Percentiles rank a stretch among this genome's conserved stretches.
phyloP scores from a whole-genome alignment of 2,329 filamentous ascomycete species.

The Colletotrichum sp. region DNA sequence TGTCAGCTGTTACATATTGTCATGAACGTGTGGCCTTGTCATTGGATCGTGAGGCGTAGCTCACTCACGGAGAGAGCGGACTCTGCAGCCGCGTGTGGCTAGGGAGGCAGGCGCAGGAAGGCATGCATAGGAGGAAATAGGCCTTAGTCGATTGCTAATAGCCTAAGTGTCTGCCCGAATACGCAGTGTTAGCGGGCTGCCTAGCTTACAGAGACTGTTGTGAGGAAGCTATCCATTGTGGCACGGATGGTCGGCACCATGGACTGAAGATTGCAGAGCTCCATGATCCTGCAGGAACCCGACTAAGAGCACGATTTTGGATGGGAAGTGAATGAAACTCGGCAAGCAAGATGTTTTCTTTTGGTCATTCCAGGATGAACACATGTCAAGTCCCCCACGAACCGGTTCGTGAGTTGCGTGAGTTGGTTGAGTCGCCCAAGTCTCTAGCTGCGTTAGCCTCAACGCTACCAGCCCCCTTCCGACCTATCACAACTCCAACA shows the following conservation, averaged over 20 bases:
- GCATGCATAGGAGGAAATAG: neutral
- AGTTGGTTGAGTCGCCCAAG: neutral
- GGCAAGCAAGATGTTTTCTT: too few species aligned
- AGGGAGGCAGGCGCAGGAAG: neutral
- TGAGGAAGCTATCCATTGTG: neutral
- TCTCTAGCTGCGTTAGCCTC: conserved; percentile 2
- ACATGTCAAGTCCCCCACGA: neutral
- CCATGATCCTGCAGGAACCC: conserved; percentile 2
- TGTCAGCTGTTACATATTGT: neutral
- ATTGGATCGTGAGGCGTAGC: conserved; percentile 4
- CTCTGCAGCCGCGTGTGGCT: neutral
- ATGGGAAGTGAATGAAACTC: neutral
- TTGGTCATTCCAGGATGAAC: neutral
- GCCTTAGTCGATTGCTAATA: neutral
- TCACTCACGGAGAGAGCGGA: neutral
- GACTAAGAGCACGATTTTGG: neutral
- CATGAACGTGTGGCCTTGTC: neutral
- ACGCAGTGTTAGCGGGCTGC: neutral
- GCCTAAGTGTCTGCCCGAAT: fast-evolving
- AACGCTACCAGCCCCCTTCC: neutral
- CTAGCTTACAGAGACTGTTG: neutral
- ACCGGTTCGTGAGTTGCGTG: neutral
- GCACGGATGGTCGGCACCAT: neutral
- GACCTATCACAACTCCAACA: neutral
- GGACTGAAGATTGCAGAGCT: neutral